phyloP scores from a whole-genome alignment of 331 rosid species.

The Saraca asoca region DNA sequence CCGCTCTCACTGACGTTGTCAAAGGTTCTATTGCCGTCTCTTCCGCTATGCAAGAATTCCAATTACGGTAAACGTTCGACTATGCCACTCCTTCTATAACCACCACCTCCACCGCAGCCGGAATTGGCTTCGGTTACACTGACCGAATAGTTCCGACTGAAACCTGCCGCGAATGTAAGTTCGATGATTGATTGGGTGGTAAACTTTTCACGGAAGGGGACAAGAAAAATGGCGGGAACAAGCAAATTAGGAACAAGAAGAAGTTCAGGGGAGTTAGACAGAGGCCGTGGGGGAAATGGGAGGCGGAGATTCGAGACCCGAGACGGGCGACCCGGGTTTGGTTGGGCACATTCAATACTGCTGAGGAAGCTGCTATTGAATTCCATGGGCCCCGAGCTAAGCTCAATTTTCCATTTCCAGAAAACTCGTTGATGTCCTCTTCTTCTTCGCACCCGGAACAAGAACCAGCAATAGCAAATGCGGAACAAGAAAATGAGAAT shows the following conservation, averaged over 20 bases:
- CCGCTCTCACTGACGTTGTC: constrained; percentile 69
- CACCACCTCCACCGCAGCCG: background rate
- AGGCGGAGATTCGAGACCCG: constrained; percentile 68
- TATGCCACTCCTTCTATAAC: background rate
- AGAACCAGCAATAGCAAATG: no score
- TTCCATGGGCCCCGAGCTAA: constrained; percentile 73
- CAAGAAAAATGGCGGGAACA: constrained; percentile 13
- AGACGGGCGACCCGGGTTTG: constrained; percentile 55
- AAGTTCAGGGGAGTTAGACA: constrained; percentile 68
- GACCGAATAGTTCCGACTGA: constrained; percentile 8
- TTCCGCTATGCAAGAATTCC: constrained; percentile 3
- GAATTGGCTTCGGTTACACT: background rate
- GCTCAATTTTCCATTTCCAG: constrained; percentile 58
- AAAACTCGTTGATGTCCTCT: constrained; percentile 41
- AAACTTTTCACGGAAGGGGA: constrained; percentile 43
- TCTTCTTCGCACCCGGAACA: background rate
- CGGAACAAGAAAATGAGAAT: constrained; percentile 28
- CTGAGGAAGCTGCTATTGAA: constrained; percentile 68
- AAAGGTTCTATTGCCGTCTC: constrained; percentile 47
- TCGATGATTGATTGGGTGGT: constrained; percentile 66
- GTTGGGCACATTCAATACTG: constrained; percentile 58
- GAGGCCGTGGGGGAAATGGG: constrained; percentile 82
- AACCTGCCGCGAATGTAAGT: constrained; percentile 57
- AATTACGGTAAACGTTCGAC: background rate
- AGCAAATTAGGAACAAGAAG: constrained; percentile 40